Conservation (phyloP, 2,329 filamentous ascomycete genomes). For the Calonectria pauciramosa region DNA sequence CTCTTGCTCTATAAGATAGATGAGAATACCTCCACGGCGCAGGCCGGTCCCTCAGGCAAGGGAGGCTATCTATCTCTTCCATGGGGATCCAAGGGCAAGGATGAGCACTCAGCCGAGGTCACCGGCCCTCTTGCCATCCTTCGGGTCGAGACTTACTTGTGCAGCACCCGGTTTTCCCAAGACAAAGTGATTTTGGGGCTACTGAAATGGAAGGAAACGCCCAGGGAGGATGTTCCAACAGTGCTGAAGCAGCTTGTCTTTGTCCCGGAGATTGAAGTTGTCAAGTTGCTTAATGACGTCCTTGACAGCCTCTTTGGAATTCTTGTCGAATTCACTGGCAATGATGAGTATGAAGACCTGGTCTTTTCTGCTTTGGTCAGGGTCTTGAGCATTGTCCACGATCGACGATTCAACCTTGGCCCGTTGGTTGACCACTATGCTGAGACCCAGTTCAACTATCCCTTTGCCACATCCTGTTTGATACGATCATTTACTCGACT, state of each 20-base stretch:
- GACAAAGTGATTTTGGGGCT: slow-evolving; percentile 88
- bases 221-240: slow-evolving; percentile 78
- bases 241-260: slow-evolving; percentile 89
- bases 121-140: slow-evolving; percentile 86
- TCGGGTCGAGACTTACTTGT: slow-evolving; percentile 85
- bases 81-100: slow-evolving; percentile 79
- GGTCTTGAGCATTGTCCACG: slow-evolving; percentile 93
- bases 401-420: slow-evolving; percentile 91
- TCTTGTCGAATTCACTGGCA: slow-evolving; percentile 89
- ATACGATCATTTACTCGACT: slow-evolving; percentile 89
- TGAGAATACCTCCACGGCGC: slow-evolving; percentile 83
- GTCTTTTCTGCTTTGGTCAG: slow-evolving; percentile 92
- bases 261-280: slow-evolving; percentile 96
- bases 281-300: slow-evolving; percentile 91
- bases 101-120: slow-evolving; percentile 79
- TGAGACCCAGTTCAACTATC: slow-evolving; percentile 90
- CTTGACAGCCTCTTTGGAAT: slow-evolving; percentile 94
- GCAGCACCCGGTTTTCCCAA: slow-evolving; percentile 95
- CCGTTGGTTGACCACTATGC: slow-evolving; percentile 94
- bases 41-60: slow-evolving; percentile 74
- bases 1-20: slow-evolving; percentile 92
- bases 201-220: slow-evolving; percentile 86
- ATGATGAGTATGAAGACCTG: slow-evolving; percentile 92
- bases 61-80: slow-evolving; percentile 90
- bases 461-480: slow-evolving; percentile 89